phyloP scores from a whole-genome alignment of 176 grass and related monocot genomes.

The Musa itinerans region DNA sequence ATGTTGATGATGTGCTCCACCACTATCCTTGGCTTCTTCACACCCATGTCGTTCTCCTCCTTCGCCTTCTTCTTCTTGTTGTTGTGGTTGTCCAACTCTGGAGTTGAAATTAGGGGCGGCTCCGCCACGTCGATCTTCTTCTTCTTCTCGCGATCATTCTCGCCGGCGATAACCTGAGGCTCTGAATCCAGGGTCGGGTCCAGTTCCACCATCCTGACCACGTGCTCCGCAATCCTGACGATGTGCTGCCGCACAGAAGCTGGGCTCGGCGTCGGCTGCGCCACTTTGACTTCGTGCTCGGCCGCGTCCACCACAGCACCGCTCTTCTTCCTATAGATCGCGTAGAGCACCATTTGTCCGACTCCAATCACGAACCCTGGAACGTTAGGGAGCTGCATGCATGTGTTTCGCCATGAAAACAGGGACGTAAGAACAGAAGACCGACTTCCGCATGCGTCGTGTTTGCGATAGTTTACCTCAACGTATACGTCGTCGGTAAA shows the following conservation, averaged over 20 bases:
- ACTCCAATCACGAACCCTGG: conserved; percentile 5
- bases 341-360: conserved; percentile 17
- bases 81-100: too few relatives aligned
- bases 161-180: too few relatives aligned
- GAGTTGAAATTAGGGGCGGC: too few relatives aligned
- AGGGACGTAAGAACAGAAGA: too few relatives aligned
- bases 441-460: too few relatives aligned
- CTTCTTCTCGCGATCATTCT: too few relatives aligned
- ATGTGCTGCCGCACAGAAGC: background rate
- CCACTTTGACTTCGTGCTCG: background rate
- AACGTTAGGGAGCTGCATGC: background rate
- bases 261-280: too few relatives aligned
- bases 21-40: too few relatives aligned
- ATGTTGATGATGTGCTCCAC: too few relatives aligned
- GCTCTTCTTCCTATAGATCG: conserved; percentile 5
- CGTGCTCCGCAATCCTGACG: background rate
- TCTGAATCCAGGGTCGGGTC: background rate
- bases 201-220: background rate
- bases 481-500: conserved; percentile 7
- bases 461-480: background rate
- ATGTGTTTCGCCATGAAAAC: background rate
- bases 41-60: too few relatives aligned
- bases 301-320: background rate
- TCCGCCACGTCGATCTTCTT: too few relatives aligned
- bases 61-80: too few relatives aligned